Evolutionary conservation across 257 asterid genomes (phyloP).

Genomic region (Hygrophila difformis): DNA sequence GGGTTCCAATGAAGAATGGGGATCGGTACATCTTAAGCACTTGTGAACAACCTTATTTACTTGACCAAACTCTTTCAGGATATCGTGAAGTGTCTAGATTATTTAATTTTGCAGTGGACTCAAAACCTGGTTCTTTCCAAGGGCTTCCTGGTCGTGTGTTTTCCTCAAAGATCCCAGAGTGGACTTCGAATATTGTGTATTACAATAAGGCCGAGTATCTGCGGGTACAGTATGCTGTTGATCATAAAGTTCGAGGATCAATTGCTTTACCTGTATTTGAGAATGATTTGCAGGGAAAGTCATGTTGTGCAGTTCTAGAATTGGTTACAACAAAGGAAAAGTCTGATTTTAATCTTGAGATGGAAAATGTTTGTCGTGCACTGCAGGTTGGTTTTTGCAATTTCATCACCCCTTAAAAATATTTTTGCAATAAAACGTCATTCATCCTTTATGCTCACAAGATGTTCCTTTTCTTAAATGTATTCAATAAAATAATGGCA

Average conservation of each 20-base stretch:
- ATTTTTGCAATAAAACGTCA: no score
- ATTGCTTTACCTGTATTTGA: conserved; percentile 71
- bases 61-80: conserved; percentile 47
- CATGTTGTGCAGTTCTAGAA: conserved; percentile 75
- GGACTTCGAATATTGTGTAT: conserved; percentile 67
- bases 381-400: conserved; percentile 35
- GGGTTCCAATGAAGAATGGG: conserved; percentile 58
- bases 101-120: conserved; percentile 48
- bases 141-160: conserved; percentile 92
- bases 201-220: conserved; percentile 52
- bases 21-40: conserved; percentile 48
- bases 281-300: conserved; percentile 22
- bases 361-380: conserved; percentile 40
- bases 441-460: no score
- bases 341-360: conserved; percentile 43
- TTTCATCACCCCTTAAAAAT: no score
- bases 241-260: conserved; percentile 60
- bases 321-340: conserved; percentile 53
- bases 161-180: conserved; percentile 60
- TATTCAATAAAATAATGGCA: no score
- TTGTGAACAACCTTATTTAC: conserved; percentile 50
- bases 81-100: conserved; percentile 61
- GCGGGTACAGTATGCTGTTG: conserved; percentile 44
- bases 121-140: conserved; percentile 25
- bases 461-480: no score